Percentiles rank a stretch among this genome's conserved stretches.
Conservation (phyloP, 371 early-diverging fungal genomes). For the Rhizopus stolonifer region DNA sequence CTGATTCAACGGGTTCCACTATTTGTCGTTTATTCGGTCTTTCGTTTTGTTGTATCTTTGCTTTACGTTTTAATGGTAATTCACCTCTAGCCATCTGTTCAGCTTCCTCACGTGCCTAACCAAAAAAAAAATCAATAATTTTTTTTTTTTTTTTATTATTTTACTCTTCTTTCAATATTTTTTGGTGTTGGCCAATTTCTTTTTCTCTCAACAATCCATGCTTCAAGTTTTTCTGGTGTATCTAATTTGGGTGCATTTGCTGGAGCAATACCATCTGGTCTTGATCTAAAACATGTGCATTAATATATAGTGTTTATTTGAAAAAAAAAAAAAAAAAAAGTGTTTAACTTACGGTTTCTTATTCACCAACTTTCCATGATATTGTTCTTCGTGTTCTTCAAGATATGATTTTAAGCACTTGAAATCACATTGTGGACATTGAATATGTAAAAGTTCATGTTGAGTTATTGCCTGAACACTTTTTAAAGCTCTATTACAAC, state of each 20-base stretch:
- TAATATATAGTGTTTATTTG: background rate
- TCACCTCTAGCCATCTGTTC: slow-evolving; percentile 36
- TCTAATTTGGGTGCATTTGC: slow-evolving; percentile 47
- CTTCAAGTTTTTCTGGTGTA: slow-evolving; percentile 61
- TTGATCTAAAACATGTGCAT: slow-evolving; percentile 5
- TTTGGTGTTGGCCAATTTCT: slow-evolving; percentile 64
- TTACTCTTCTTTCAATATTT: slow-evolving; percentile 59
- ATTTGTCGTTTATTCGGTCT: slow-evolving; percentile 10
- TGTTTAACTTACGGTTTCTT: slow-evolving; percentile 29
- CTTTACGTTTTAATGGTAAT: slow-evolving; percentile 18
- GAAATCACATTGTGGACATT: slow-evolving; percentile 36
- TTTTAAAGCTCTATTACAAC: slow-evolving; percentile 33
- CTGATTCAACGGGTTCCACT: slow-evolving; percentile 5
- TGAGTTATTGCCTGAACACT: slow-evolving; percentile 25
- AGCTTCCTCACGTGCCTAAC: slow-evolving; percentile 25
- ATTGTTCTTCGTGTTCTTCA: slow-evolving; percentile 28
- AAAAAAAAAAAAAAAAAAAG: background rate
- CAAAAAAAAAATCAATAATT: background rate
- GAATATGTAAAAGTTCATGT: slow-evolving; percentile 35
- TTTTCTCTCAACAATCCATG: slow-evolving; percentile 72
- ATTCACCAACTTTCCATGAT: slow-evolving; percentile 25
- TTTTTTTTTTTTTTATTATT: background rate
- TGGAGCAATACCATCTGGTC: slow-evolving; percentile 45
- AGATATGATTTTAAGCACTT: slow-evolving; percentile 25
- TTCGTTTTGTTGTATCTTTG: slow-evolving; percentile 3